Evolutionary conservation across 1,139 yeast species (phyloP), one percentile per base, ranked within the genome.

Genomic region (Saccharomyces pastorianus): DNA sequence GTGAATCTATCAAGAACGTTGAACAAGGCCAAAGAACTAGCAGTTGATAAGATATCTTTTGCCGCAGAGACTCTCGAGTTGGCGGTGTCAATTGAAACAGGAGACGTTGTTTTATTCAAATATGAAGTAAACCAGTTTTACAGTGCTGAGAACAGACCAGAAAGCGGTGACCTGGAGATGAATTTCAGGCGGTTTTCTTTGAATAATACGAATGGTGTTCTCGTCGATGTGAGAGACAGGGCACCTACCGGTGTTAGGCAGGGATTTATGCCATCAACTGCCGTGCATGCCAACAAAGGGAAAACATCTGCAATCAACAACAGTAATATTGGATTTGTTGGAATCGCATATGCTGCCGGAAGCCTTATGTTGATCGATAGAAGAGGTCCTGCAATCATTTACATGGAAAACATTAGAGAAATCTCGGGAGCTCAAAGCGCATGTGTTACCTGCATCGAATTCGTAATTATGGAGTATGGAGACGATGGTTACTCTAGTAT

Each of bases 241-340:
- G 65, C 73, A 4, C 79, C 81, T 1, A 64, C 75, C 9, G 72
- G 73, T 50, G 51, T 82, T 4, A 75, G 73, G 55, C 83, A 80
- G 56, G 90, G 89, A 0, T 90, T 89, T 63, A 70, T 89, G 62
- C 98, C 98, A 0, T 73, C 76, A 26, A 76, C 80, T 48, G 75
- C 80, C n/a, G 64, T 87, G 2, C 76, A 77, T 53, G 73, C 78
- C 0, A 63, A 68, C n/a, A 73, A 74, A 6, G 80, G 77, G 0
- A 58, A 58, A 32, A 83, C 87, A 3, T 76, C 91, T 0, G 80
- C 88, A 1, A 62, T 91, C 51, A 77, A 78, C 54, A 79, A 87
- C 69, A 84, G 91, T 59, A 80, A 86, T 59, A 76, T 89, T 51
- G 97, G 97, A 0, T 90, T 93, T 73, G 88, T 87, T 4, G 96